Conservation (phyloP, 148 eudicot genomes). For the Vaccinium darrowii region DNA sequence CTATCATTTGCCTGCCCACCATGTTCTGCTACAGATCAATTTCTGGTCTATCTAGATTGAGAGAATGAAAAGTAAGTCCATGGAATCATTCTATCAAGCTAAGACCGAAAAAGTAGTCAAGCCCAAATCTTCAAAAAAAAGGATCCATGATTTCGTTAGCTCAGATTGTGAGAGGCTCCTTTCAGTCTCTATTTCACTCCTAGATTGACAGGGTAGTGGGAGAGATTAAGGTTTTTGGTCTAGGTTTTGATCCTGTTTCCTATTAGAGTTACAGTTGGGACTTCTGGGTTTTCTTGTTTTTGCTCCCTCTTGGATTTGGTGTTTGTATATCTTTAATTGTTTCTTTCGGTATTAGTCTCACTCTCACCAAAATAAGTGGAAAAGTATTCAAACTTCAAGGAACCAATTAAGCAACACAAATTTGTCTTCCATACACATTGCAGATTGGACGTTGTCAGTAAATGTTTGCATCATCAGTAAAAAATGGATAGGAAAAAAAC, state of each 20-base stretch:
- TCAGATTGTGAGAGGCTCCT: background rate
- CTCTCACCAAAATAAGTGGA: background rate
- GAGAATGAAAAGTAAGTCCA: background rate
- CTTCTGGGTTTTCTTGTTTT: background rate
- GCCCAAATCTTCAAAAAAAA: background rate
- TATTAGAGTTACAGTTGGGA: background rate
- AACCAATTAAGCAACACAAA: background rate
- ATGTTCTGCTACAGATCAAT: background rate
- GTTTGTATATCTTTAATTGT: no score
- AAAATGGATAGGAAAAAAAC: background rate
- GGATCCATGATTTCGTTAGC: background rate
- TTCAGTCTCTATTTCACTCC: background rate
- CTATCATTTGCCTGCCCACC: background rate
- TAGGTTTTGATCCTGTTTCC: background rate
- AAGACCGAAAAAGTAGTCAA: background rate
- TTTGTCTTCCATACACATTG: background rate
- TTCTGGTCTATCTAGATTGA: background rate
- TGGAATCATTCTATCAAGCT: background rate
- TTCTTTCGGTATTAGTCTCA: no score
- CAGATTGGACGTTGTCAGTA: background rate
- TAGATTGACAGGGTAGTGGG: background rate
- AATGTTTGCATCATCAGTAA: background rate
- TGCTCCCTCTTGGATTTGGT: background rate
- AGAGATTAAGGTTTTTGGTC: background rate
- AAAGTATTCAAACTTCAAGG: background rate